Evolutionary conservation across 108 stramenopile genomes (phyloP), one percentile per base, ranked within the genome.

Genomic region (Pseudonitzschia multistriata): DNA sequence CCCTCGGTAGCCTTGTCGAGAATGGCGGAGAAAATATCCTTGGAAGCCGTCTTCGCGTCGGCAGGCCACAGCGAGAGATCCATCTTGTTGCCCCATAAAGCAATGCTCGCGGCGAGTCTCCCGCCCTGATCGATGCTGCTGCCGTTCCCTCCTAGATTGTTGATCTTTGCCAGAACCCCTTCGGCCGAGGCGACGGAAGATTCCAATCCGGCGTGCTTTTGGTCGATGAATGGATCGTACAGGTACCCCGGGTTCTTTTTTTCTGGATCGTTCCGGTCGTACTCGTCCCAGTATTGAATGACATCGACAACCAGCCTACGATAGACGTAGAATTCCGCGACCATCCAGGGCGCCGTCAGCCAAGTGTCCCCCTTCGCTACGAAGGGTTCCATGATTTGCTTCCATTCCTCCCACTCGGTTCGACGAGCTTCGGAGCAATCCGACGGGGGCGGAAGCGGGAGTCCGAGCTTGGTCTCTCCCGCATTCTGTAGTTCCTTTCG

Each of bases 51-150:
- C 19, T 78, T 64, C 4, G 82, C 76, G 68, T 92, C 86, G 15
- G 96, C 95, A 0, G 96, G 96, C 98, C 98, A 98, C 2, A 98
- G 73, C 33, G 87, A 89, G 39, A 98, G 73, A 76, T 98, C 98
- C 96, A 97, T 97, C 59, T 93, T 92, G 62, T 98, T 98, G 5
- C 96, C 98, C 98, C 98, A 98, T 1, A 98, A 79, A 0, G 96
- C 86, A 69, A 88, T 85, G 10, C 79, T 80, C 5, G 79, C 74
- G 1, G 91, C 89, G 19, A 90, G 50, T 57, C 78, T 71, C 45
- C 85, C 65, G 0, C 90, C 91, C 60, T 83, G 85, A 35, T 59
- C 57, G 25, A 52, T 52, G 22, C 25, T 24, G 15, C 17, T 45
- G 15, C 13, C 31, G 10, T 31, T 67, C 19, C 30, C 66, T 3